Evolutionary conservation across 208 protist genomes (phyloP), one percentile per base, ranked within the genome.

Genomic region (Leishmania lainsoni): DNA sequence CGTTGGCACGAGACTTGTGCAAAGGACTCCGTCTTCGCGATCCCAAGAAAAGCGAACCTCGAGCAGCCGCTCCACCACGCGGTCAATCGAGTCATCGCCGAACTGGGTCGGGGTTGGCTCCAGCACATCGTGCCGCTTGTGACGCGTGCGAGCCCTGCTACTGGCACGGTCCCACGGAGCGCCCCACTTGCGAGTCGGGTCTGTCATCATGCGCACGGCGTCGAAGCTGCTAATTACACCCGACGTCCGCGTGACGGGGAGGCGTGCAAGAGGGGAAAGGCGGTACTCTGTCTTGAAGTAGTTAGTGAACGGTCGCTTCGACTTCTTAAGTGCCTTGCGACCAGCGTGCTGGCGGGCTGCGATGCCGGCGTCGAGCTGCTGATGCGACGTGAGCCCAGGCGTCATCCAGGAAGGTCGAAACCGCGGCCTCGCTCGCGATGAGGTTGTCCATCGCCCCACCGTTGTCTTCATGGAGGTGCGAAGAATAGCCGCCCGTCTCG

Each of bases 31-130:
- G 70, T 97, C 94, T 86, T 89, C 91, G 48, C 84, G 85, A 84
- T 97, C 94, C 93, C 94, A 97, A 70, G 89, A 74, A 81, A 96
- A 95, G 68, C 94, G 90, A n/a, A 95, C 66, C 78, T 93, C 90
- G 17, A 97, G 72, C 72, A 97, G 81, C 12, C 89, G 81, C 75
- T 89, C 79, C 63, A 97, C 78, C 12, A 86, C 68, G 49, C 48
- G 45, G 79, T 97, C 94, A 5, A 94, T 35, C 1, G 51, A 76
- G 83, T 95, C 92, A 39, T 92, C 94, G 10, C 94, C 92, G 81
- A 97, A 95, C 54, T 84, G 66, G 16, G 79, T 84, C 5, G 69
- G 80, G 3, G 88, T 56, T 5, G 83, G 71, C 85, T 97, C 92
- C 35, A 96, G 82, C 48, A 93, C 91, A 80, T 96, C 94, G 35